Evolutionary conservation across 2,329 filamentous ascomycete genomes (phyloP), one percentile per base, ranked within the genome.

Genomic region (Ilyonectria sp.): DNA sequence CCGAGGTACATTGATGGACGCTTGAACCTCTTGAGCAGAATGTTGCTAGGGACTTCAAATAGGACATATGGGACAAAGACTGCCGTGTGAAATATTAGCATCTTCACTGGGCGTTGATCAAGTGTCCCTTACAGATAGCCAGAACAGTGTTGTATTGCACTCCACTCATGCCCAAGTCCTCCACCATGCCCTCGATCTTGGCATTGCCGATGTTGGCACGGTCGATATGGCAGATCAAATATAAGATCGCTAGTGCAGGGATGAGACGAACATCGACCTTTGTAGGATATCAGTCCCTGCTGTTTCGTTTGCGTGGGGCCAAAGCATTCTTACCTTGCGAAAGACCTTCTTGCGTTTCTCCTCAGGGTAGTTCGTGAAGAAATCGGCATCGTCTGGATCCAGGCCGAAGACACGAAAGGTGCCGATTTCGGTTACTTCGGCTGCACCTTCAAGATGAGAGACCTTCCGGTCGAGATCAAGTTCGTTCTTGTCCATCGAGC

Each of bases 51-150:
- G 1, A 76, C 68, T 69, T 76, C 74, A 17, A 72, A 63, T 0
- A 75, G 65, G 4, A 74, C 73, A 21, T 75, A 75, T 0, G 73
- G 72, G 1, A 74, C 64, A 11, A 75, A 75, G 21, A 75, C 71
- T 75, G 2, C 1, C 1, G 11, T n/a, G 13, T 7, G 3, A 0
- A 8, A 29, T 5, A 11, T 17, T 21, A n/a, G 60, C 50, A 9
- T 37, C 9, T 40, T 19, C 4, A 31, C 3, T 9, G 40, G 23
- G 19, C 0, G 26, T 6, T 0, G 9, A 11, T 72, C 91, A 90
- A 2, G 86, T 88, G 40, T 91, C 83, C 80, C 92, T 92, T 81
- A 93, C 72, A 93, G 67, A 92, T 84, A 8, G 74, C 69, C 7
- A 88, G 80, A 6, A 74, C 67, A 4, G 87, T 82, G 77, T 92